A percentile compares a stretch with the other conserved stretches of the same genome.
Evolutionary conservation across 225 moss, liverwort and hornwort genomes (phyloP).

Genomic region (Bryum argenteum): DNA sequence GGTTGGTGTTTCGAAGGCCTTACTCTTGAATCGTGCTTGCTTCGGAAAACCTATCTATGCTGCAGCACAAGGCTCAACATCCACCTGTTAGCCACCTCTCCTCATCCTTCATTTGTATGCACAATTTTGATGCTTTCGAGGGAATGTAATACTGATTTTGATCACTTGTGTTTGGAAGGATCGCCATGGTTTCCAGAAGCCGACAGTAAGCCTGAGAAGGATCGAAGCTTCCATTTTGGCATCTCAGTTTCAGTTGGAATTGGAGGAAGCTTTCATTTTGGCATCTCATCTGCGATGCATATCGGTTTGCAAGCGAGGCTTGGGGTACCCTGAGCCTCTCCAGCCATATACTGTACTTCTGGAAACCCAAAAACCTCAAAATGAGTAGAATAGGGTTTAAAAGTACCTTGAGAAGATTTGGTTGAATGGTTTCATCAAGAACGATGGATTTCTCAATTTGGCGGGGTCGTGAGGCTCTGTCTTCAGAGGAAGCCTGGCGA

Average conservation of each 20-base stretch:
- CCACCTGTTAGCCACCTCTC: constrained; percentile 46
- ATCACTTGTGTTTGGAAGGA: constrained; percentile 32
- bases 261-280: too few relatives aligned
- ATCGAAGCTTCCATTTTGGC: too few relatives aligned
- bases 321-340: constrained; percentile 30
- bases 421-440: too few relatives aligned
- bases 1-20: constrained; percentile 54
- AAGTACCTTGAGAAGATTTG: background rate
- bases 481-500: constrained; percentile 61
- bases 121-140: background rate
- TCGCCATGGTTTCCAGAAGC: constrained; percentile 54
- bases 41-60: constrained; percentile 63
- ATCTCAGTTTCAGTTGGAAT: too few relatives aligned
- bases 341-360: background rate
- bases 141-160: background rate
- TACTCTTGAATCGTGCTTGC: constrained; percentile 73
- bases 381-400: too few relatives aligned
- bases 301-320: constrained; percentile 52
- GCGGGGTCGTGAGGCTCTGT: constrained; percentile 60
- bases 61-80: constrained; percentile 34
- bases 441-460: too few relatives aligned
- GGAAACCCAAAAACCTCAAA: background rate
- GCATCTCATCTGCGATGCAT: constrained; percentile 69
- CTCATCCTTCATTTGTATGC: background rate
- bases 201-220: constrained; percentile 38